Percentiles rank a stretch among this genome's conserved stretches.
These are phyloP conservation scores for Pseudogymnoascus sp. DNA, from an alignment of 2,329 filamentous ascomycete genomes.

Conservation along the genomic window DNA sequence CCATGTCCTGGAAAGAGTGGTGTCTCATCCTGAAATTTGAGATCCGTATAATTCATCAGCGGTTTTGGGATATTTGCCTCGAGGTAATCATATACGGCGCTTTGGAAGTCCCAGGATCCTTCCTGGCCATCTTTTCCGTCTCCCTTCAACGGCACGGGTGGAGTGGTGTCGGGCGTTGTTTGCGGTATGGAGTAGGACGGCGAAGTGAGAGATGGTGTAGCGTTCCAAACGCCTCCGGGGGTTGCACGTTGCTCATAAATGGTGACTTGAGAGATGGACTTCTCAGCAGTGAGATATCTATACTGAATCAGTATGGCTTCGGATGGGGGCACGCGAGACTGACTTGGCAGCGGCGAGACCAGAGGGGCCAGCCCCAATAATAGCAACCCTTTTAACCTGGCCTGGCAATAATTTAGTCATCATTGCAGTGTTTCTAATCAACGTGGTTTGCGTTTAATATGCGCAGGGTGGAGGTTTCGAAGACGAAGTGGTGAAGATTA, in stretches of 20 bases:
- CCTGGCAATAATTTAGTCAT: neutral
- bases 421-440: neutral
- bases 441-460: neutral
- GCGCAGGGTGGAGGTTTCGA: neutral
- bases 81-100: constrained; percentile 72
- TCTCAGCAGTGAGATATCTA: constrained; percentile 63
- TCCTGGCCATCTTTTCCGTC: constrained; percentile 15
- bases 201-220: constrained; percentile 44
- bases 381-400: constrained; percentile 54
- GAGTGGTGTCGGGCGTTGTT: constrained; percentile 53
- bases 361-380: constrained; percentile 76
- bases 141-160: constrained; percentile 55
- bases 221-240: constrained; percentile 82
- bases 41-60: constrained; percentile 74
- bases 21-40: constrained; percentile 53
- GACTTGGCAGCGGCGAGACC: constrained; percentile 70
- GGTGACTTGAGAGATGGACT: constrained; percentile 60
- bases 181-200: constrained; percentile 38
- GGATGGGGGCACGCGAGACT: neutral
- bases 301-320: neutral
- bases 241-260: constrained; percentile 75
- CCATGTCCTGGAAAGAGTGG: constrained; percentile 69
- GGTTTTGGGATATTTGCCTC: constrained; percentile 81
- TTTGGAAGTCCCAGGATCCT: constrained; percentile 27
- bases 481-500: neutral